Base-by-base conservation (phyloP, 176 grass and related monocot genomes). In the Secale cereale region DNA sequence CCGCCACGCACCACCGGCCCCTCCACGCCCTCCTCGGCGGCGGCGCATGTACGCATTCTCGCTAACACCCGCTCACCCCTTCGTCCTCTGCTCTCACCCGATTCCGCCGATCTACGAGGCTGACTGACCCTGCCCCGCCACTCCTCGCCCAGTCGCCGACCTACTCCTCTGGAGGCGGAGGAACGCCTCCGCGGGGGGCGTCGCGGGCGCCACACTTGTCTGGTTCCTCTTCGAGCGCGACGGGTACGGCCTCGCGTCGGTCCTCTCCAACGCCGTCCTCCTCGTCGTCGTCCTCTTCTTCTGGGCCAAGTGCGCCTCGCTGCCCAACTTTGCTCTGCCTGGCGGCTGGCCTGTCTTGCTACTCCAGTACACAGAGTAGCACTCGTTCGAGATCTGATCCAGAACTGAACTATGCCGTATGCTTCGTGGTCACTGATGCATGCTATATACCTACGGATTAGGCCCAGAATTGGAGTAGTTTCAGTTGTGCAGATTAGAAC, bases 271-370 rank as follows among this genome's bases (percentile, higher is more conserved):
- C 83, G 93, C 91, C 41, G 12, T 98, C 82, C 93, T 35, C 33
- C 33, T 35, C 33, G 5, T 35, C 5, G 33, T 6, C 33, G 33
- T 98, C 85, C 91, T 98, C 89, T 98, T 95, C 87, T 95, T 94
- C 81, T 98, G 96, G 93, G 91, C 96, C 84, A 98, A 95, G 89
- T 95, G 93, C 57, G 93, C 93, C 39, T 94, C 69, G 76, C 89
- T 95, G 46, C 93, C 95, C 86, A 98, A 91, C 33, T n/a, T n/a
- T n/a, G n/a, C n/a, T n/a, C n/a, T n/a, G n/a, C n/a, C n/a, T n/a
- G n/a, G n/a, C n/a, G n/a, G n/a, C n/a, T n/a, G n/a, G n/a, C n/a
- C n/a, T n/a, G n/a, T n/a, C n/a, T n/a, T n/a, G n/a, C n/a, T n/a
- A n/a, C n/a, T n/a, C n/a, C n/a, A n/a, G n/a, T n/a, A n/a, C n/a